Evolutionary conservation across 768 basidiomycete genomes (phyloP), one percentile per base, ranked within the genome.

Genomic region (Stropharia rugosoannulata): DNA sequence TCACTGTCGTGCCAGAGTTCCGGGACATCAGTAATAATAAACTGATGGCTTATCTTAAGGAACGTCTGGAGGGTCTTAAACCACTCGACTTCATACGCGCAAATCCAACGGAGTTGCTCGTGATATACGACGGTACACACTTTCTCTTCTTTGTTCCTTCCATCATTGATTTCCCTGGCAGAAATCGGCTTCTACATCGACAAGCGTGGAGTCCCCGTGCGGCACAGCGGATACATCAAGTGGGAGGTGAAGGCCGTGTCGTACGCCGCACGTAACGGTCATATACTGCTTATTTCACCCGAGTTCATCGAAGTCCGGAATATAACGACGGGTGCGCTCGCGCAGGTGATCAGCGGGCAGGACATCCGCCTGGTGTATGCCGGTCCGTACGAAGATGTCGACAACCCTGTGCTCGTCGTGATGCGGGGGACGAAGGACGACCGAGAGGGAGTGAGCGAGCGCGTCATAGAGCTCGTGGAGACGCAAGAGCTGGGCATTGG

Each of bases 181-280:
- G 91, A 80, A 25, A 71, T 92, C 38, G 92, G 91, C 12, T 90
- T 83, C 63, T 93, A 88, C 66, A 82, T 92, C 62, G 81, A 86
- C 54, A 86, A 83, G 54, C 77, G 83, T 38, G 92, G 92, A 2
- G 66, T 73, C 1, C 90, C 89, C 3, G 75, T 73, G 10, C 86
- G 89, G 38, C 78, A 78, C 42, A 76, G 73, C 4, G 78, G 80
- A 0, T 91, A 82, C 66, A 80, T 93, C 58, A 85, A 83, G 55
- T 94, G 92, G 92, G 92, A 94, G 71, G 80, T 80, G 55, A 83
- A 78, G 57, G 89, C 85, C 10, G 73, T 70, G 2, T 75, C 86
- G 1, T 93, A 79, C 63, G 80, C 84, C 9, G 69, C 80, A 42
- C 83, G 88, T 13, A 80, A 81, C 8, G 76, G 75, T 5, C 80